These are phyloP conservation scores for Plantago elongata DNA, from an alignment of 257 asterid genomes.

Conservation along the genomic window DNA sequence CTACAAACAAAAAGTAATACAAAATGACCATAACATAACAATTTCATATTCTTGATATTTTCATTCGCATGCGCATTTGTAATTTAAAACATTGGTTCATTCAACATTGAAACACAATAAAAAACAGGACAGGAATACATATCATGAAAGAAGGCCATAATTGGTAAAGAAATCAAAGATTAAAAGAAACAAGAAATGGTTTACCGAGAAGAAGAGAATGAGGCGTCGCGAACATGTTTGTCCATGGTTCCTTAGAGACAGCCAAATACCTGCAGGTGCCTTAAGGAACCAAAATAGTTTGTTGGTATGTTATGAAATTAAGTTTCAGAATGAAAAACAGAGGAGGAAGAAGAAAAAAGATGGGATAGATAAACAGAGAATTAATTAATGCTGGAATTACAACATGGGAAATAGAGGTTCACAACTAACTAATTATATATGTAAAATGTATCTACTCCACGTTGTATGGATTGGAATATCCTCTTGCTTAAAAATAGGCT, in stretches of 20 bases:
- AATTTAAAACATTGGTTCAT: too few relatives aligned
- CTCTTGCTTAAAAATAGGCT: constrained; percentile 32
- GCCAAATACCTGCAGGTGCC: constrained; percentile 9
- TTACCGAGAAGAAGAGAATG: constrained; percentile 46
- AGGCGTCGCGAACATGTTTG: constrained; percentile 29
- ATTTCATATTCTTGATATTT: too few relatives aligned
- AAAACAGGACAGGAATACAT: too few relatives aligned
- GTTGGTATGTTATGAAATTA: constrained; percentile 19
- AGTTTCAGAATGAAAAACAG: constrained; percentile 5
- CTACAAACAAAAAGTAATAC: too few relatives aligned
- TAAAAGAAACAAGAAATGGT: not conserved
- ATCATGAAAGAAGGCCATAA: not conserved
- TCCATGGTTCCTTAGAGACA: constrained; percentile 63
- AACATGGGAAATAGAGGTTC: constrained; percentile 23
- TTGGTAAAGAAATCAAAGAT: not conserved
- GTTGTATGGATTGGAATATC: not conserved
- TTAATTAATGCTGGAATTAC: too few relatives aligned
- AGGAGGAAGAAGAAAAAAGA: constrained; percentile 23
- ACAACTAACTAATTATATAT: constrained; percentile 20
- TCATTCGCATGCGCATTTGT: too few relatives aligned
- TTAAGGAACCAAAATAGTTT: constrained; percentile 3
- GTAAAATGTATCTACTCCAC: constrained; percentile 13
- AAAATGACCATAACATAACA: too few relatives aligned
- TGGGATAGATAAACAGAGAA: constrained; percentile 19
- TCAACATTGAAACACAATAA: too few relatives aligned